Evolutionary conservation across 2,329 filamentous ascomycete genomes (phyloP).

Genomic region (Xylaria sp.): DNA sequence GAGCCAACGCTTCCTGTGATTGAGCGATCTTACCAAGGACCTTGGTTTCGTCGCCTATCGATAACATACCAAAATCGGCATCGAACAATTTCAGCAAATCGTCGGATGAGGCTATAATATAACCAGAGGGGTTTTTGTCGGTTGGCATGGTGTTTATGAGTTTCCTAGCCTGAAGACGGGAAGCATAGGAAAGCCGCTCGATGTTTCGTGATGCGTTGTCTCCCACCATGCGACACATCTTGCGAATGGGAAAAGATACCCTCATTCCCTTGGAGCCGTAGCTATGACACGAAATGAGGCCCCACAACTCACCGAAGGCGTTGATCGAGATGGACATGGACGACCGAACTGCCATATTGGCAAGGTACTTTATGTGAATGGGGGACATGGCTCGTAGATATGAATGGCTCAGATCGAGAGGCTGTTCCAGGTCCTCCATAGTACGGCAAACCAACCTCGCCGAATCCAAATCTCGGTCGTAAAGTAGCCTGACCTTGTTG

Average conservation of each 20-base stretch:
- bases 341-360: slow-evolving; percentile 89
- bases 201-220: slow-evolving; percentile 89
- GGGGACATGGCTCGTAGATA: slow-evolving; percentile 92
- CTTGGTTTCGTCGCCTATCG: slow-evolving; percentile 89
- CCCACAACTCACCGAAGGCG: slow-evolving; percentile 86
- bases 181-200: slow-evolving; percentile 86
- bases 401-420: slow-evolving; percentile 84
- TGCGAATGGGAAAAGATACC: slow-evolving; percentile 90
- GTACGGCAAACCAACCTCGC: slow-evolving; percentile 84
- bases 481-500: slow-evolving; percentile 88
- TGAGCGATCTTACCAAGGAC: slow-evolving; percentile 79
- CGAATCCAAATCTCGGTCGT: slow-evolving; percentile 83
- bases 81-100: slow-evolving; percentile 86
- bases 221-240: slow-evolving; percentile 89
- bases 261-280: slow-evolving; percentile 84
- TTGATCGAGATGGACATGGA: slow-evolving; percentile 96
- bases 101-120: slow-evolving; percentile 89
- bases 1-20: slow-evolving; percentile 82
- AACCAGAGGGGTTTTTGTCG: slow-evolving; percentile 83
- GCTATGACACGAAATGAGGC: slow-evolving; percentile 84
- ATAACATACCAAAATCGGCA: slow-evolving; percentile 86
- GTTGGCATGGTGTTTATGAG: slow-evolving; percentile 87
- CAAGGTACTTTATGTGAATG: slow-evolving; percentile 86
- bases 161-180: slow-evolving; percentile 84
- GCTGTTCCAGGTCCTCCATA: slow-evolving; percentile 75